Conservation (phyloP, 805 yeast genomes). For the Grigorovia jiainica region DNA sequence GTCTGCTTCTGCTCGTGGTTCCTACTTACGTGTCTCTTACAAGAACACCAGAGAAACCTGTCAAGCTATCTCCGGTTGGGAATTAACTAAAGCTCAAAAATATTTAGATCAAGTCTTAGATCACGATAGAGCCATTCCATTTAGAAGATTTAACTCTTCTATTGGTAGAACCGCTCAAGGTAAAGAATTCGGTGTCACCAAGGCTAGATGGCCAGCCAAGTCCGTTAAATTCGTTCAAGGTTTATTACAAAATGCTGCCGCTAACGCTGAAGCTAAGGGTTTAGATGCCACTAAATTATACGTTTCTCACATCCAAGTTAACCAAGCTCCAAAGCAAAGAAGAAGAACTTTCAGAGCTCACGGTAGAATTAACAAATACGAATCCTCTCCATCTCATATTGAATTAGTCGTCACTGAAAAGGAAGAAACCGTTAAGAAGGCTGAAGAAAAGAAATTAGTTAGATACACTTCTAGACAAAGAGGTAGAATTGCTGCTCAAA, state of each 20-base stretch:
- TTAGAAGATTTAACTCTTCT: constrained; percentile 94
- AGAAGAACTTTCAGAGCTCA: constrained; percentile 99
- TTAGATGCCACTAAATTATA: constrained; percentile 90
- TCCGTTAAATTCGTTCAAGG: constrained; percentile 92
- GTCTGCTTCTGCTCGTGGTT: constrained; percentile 98
- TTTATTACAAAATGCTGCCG: constrained; percentile 93
- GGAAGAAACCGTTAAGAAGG: constrained; percentile 89
- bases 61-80: constrained; percentile 98
- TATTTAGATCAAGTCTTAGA: constrained; percentile 94
- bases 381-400: constrained; percentile 97
- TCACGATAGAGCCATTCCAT: constrained; percentile 99
- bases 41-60: constrained; percentile 99
- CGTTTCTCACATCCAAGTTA: constrained; percentile 98
- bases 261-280: constrained; percentile 99
- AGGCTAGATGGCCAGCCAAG: constrained; percentile 99
- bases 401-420: constrained; percentile 94
- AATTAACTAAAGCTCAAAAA: constrained; percentile 87
- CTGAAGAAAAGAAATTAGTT: constrained; percentile 57
- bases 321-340: constrained; percentile 99
- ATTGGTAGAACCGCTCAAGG: constrained; percentile 99
- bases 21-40: constrained; percentile 98
- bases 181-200: constrained; percentile 99
- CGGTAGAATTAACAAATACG: constrained; percentile 99
- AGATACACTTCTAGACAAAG: constrained; percentile 86
- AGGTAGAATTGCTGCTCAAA: constrained; percentile 84